Evolutionary conservation across 2,329 filamentous ascomycete genomes (phyloP).

Genomic region (Aspergillus fumigatiaffinis): DNA sequence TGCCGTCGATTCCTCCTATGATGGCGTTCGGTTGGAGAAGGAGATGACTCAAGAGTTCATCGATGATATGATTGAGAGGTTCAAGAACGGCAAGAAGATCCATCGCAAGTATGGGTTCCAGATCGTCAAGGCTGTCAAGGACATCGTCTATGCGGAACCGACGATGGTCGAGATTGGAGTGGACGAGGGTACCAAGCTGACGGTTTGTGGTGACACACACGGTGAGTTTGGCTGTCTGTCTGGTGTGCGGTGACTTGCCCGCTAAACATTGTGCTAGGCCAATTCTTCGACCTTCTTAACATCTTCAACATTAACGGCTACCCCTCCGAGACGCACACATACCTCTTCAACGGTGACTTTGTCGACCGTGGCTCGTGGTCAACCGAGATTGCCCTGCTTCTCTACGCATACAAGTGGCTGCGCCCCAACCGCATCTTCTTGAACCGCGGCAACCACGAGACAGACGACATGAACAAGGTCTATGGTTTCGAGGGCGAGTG

Average conservation of each 20-base stretch:
- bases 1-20: constrained; percentile 75
- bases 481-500: constrained; percentile 99
- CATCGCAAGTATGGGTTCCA: constrained; percentile 97
- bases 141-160: constrained; percentile 84
- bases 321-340: constrained; percentile 81
- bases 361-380: constrained; percentile 98
- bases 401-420: constrained; percentile 97
- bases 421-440: constrained; percentile 85
- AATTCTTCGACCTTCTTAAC: constrained; percentile 96
- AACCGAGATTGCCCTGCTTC: constrained; percentile 85
- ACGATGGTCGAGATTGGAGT: constrained; percentile 96
- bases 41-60: constrained; percentile 97
- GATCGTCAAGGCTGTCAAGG: constrained; percentile 84
- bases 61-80: constrained; percentile 92
- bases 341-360: constrained; percentile 98
- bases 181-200: constrained; percentile 71
- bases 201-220: constrained; percentile 96
- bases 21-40: constrained; percentile 70
- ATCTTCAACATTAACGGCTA: constrained; percentile 88
- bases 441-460: constrained; percentile 98
- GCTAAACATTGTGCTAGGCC: constrained; percentile 53
- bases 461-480: constrained; percentile 97
- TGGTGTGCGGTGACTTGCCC: not conserved
- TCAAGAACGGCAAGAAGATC: constrained; percentile 93
- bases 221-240: constrained; percentile 48